These are phyloP conservation scores for Drechslerella stenobrocha DNA, from an alignment of 2,329 filamentous ascomycete genomes.

Conservation along the genomic window DNA sequence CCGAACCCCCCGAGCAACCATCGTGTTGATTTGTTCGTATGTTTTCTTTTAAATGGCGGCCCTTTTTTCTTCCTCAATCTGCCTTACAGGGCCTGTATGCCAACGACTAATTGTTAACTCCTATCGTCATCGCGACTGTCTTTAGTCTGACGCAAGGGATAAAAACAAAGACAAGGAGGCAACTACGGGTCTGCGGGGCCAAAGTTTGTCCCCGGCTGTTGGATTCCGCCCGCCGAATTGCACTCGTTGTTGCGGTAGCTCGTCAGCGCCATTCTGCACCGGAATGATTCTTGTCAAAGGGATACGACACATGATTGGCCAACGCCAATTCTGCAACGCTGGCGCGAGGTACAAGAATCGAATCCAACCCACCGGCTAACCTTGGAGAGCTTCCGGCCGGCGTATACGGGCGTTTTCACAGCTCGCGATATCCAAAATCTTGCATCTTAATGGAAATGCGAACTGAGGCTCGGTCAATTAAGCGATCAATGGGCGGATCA, in stretches of 20 bases:
- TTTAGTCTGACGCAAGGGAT: not conserved
- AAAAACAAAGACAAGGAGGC: too few species aligned
- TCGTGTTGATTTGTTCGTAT: not conserved
- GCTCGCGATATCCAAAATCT: not conserved
- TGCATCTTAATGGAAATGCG: not conserved
- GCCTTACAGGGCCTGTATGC: slow-evolving; percentile 2
- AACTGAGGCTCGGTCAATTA: slow-evolving; percentile 1
- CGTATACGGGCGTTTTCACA: not conserved
- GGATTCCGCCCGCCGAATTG: not conserved
- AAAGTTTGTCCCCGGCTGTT: too few species aligned
- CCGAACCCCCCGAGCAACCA: slow-evolving; percentile 7
- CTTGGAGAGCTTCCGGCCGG: not conserved
- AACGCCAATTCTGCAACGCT: not conserved
- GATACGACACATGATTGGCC: not conserved
- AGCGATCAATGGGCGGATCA: not conserved
- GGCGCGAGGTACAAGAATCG: not conserved
- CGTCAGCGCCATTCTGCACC: not conserved
- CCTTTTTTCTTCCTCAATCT: slow-evolving; percentile 2
- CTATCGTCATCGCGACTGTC: not conserved
- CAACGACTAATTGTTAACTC: not conserved
- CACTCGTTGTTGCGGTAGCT: not conserved
- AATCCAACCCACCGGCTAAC: not conserved
- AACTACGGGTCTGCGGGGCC: too few species aligned
- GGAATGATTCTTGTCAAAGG: not conserved
- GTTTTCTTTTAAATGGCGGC: slow-evolving; percentile 3